Percentiles rank a stretch among this genome's conserved stretches.
These are phyloP conservation scores for Penicillium psychrosexuale DNA, from an alignment of 2,329 filamentous ascomycete genomes.

Conservation along the genomic window DNA sequence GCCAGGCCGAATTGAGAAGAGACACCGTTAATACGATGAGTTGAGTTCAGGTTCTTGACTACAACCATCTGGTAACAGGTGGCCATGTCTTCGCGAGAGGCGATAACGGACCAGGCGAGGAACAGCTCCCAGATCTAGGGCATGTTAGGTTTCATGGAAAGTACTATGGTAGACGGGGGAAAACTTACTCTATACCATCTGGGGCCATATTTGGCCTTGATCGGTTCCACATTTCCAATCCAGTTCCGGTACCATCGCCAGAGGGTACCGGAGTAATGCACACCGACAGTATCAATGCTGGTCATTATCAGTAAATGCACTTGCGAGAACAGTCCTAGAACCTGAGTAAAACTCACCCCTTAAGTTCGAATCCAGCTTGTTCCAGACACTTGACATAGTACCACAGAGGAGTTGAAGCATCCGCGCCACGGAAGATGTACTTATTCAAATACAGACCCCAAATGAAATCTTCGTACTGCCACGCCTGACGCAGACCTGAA, in stretches of 20 bases:
- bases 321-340: too few relatives aligned
- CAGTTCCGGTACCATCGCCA: constrained; percentile 96
- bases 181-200: constrained; percentile 78
- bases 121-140: constrained; percentile 75
- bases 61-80: constrained; percentile 76
- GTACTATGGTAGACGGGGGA: too few relatives aligned
- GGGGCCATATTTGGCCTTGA: constrained; percentile 80
- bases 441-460: constrained; percentile 97
- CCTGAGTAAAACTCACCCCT: constrained; percentile 46
- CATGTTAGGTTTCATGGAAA: constrained; percentile 5
- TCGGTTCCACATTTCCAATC: constrained; percentile 80
- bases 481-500: constrained; percentile 77
- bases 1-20: constrained; percentile 61
- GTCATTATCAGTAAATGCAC: too few relatives aligned
- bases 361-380: constrained; percentile 76
- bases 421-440: constrained; percentile 88
- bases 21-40: constrained; percentile 68
- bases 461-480: constrained; percentile 90
- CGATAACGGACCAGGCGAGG: constrained; percentile 73
- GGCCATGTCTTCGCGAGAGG: constrained; percentile 69
- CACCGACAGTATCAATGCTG: constrained; percentile 74
- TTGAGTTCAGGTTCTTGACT: constrained; percentile 77
- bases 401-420: constrained; percentile 81
- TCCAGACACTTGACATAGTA: constrained; percentile 75
- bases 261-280: constrained; percentile 85